Percentiles rank a stretch among this genome's conserved stretches.
phyloP scores from a whole-genome alignment of 2,329 filamentous ascomycete species.

The Fusarium nurragi region DNA sequence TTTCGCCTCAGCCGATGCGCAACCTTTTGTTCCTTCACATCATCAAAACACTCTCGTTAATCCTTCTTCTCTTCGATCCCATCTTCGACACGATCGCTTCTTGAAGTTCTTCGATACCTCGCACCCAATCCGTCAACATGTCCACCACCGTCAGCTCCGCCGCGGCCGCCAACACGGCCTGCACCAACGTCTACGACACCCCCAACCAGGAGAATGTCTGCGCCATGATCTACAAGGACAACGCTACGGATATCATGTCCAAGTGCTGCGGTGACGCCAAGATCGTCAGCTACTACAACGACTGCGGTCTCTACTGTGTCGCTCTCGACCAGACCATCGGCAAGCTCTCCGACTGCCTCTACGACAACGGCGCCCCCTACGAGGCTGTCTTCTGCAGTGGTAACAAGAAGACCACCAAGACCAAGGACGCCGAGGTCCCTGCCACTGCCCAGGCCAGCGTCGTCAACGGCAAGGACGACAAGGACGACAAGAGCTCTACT shows the following conservation, averaged over 20 bases:
- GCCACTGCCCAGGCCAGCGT: conserved; percentile 48
- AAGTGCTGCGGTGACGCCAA: conserved; percentile 57
- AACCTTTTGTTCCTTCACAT: conserved; percentile 5
- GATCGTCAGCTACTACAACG: conserved; percentile 56
- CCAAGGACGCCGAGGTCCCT: conserved; percentile 37
- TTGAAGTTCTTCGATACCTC: not conserved
- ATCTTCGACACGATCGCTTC: not conserved
- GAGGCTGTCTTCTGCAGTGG: conserved; percentile 57
- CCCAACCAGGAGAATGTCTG: conserved; percentile 57
- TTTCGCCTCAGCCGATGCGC: conserved; percentile 1
- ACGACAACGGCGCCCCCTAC: conserved; percentile 49
- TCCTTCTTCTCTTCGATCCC: too few relatives aligned
- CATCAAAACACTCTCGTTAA: not conserved
- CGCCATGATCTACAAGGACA: conserved; percentile 52
- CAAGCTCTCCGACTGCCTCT: conserved; percentile 52
- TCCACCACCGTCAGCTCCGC: conserved; percentile 34
- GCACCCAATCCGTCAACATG: conserved; percentile 43
- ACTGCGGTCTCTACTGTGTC: conserved; percentile 62
- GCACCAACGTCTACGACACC: conserved; percentile 51
- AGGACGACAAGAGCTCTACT: conserved; percentile 17
- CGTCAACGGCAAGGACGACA: conserved; percentile 37
- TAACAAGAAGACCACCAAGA: conserved; percentile 47
- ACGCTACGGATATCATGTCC: conserved; percentile 55
- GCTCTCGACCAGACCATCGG: conserved; percentile 46
- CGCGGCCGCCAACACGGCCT: conserved; percentile 20